These are phyloP conservation scores for Viridothelium virens DNA, from an alignment of 495 filamentous ascomycete species.

Conservation along the genomic window DNA sequence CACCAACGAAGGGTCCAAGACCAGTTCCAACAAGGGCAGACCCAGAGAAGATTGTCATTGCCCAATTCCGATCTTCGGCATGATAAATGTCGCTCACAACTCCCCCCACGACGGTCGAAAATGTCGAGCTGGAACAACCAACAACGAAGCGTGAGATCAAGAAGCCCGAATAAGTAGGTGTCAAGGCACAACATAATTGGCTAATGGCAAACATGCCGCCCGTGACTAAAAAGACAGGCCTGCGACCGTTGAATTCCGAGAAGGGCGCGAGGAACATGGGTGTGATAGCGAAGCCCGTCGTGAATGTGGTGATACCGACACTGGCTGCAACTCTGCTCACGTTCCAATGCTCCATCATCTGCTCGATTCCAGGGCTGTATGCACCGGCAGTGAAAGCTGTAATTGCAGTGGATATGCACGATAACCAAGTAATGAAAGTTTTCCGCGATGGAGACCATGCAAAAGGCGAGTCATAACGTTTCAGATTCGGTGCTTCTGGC, in stretches of 20 bases:
- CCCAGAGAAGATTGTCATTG: conserved; percentile 81
- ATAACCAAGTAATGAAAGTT: conserved; percentile 61
- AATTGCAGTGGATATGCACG: conserved; percentile 64
- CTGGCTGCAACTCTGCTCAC: conserved; percentile 58
- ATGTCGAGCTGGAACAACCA: conserved; percentile 70
- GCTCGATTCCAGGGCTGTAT: conserved; percentile 57
- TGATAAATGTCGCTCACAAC: conserved; percentile 86
- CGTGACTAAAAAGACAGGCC: conserved; percentile 69
- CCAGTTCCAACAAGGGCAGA: conserved; percentile 74
- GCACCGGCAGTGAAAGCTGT: conserved; percentile 79
- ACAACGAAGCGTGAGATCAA: conserved; percentile 67
- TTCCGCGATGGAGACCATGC: conserved; percentile 66
- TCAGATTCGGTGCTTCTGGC: conserved; percentile 55
- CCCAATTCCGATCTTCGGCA: conserved; percentile 69
- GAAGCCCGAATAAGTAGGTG: conserved; percentile 62
- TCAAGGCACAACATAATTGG: conserved; percentile 70
- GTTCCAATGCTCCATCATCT: conserved; percentile 56
- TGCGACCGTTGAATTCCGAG: conserved; percentile 73
- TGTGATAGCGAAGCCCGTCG: conserved; percentile 70
- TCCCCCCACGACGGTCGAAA: conserved; percentile 87
- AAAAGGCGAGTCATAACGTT: conserved; percentile 61
- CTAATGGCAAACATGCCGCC: conserved; percentile 62
- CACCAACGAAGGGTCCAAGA: conserved; percentile 64
- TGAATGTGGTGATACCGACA: conserved; percentile 77
- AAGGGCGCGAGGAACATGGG: conserved; percentile 90